Evolutionary conservation across 2,329 filamentous ascomycete species (phyloP), one percentile per base, ranked within the genome.

Genomic region (Pseudopyrenochaeta lycopersici): DNA sequence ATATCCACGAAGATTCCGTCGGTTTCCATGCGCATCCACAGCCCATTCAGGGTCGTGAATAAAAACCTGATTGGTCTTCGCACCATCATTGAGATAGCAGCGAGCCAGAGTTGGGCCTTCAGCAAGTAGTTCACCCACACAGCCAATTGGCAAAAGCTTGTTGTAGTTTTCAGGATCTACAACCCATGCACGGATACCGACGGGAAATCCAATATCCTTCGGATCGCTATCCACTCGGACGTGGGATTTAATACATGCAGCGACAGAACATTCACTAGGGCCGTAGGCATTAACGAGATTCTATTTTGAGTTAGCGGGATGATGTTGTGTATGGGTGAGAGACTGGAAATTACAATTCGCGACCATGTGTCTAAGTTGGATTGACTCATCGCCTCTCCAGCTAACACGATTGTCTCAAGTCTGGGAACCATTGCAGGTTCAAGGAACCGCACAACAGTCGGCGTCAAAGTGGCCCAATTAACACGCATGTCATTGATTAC

Each of bases 401-500:
- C 31, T 14, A 33, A 15, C n/a, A 33, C 31, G 11, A 33, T 12
- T 15, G 31, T 33, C 11, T 15, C 11, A 5, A 33, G 31, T 33
- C 31, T 11, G 4, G 31, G 31, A 4, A 33, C 31, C 11, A 14
- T 15, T 11, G 11, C 11, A 14, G 31, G 31, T 14, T 33, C 31
- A 15, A 33, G 31, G 23, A 27, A 27, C 9, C 23, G 23, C 23
- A 33, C 31, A 11, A 33, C 11, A 7, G 31, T 14, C n/a, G 27
- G 35, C 10, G 35, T 42, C 18, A 42, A 42, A 29, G 10, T 14
- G 12, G 40, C 40, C 18, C 23, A 42, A 18, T 42, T 42, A 17
- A 42, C 21, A 14, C 23, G 40, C 40, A 42, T 42, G 7, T 29
- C 23, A 17, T 29, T 23, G 27, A 88, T 82, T 0, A 78, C 80